Percentiles rank a stretch among this genome's conserved stretches.
phyloP scores from a whole-genome alignment of 2,329 filamentous ascomycete species.

The Botrytis aclada region DNA sequence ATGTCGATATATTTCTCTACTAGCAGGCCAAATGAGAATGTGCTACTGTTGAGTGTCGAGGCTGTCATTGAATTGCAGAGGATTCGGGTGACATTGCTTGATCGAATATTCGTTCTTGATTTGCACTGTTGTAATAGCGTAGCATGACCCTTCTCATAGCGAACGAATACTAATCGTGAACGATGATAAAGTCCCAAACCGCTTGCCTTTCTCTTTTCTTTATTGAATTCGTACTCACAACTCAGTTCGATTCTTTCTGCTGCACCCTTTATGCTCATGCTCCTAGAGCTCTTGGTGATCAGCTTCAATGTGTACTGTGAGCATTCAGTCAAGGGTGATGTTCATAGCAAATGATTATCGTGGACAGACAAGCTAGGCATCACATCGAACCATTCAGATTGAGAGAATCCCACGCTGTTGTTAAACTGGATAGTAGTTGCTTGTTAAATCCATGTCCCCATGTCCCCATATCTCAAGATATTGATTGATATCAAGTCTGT shows the following conservation, averaged over 20 bases:
- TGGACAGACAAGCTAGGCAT: neutral
- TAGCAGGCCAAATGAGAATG: neutral
- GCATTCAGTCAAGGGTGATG: neutral
- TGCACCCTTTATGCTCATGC: neutral
- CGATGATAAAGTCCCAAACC: neutral
- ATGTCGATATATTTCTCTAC: neutral
- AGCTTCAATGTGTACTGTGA: neutral
- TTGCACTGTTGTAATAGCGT: neutral
- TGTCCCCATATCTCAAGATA: no score
- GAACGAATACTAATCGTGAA: neutral
- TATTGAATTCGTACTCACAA: neutral
- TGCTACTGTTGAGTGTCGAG: no score
- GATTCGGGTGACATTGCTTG: neutral
- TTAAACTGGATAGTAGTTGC: no score
- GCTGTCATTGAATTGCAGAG: neutral
- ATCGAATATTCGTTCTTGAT: neutral
- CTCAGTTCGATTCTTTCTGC: no score
- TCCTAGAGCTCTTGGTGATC: neutral
- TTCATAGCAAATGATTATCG: neutral
- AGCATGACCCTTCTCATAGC: neutral
- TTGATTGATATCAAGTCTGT: no score
- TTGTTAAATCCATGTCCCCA: no score
- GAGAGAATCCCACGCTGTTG: no score
- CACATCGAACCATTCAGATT: no score
- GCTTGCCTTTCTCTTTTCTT: neutral